Percentiles rank a stretch among this genome's conserved stretches.
phyloP scores from a whole-genome alignment of 129 eudicot species.

The Erigeron canadensis region DNA sequence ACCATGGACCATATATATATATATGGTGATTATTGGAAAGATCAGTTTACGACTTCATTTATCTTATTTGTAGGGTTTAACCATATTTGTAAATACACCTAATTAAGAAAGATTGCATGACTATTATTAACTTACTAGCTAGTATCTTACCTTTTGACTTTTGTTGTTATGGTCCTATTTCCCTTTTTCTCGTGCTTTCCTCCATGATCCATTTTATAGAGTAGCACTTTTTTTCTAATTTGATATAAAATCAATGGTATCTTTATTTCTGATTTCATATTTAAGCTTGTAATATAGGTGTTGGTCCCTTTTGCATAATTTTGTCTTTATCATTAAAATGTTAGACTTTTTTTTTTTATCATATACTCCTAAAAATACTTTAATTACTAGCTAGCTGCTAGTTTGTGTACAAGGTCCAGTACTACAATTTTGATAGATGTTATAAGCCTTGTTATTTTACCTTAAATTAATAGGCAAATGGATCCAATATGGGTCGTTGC shows the following conservation, averaged over 20 bases:
- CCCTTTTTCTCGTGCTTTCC: conserved; percentile 5
- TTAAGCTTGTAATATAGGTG: background rate
- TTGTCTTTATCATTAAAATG: no score
- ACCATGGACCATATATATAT: background rate
- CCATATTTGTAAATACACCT: conserved; percentile 34
- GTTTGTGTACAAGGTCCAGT: background rate
- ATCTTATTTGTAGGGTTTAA: conserved; percentile 27
- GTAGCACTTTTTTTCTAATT: conserved; percentile 5
- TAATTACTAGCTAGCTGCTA: no score
- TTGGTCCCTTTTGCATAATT: background rate
- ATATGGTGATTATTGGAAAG: conserved; percentile 7
- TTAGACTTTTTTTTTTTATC: no score
- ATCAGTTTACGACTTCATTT: conserved; percentile 10
- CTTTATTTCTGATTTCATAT: background rate
- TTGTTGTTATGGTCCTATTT: conserved; percentile 21
- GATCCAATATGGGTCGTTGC: conserved; percentile 58
- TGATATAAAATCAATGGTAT: background rate
- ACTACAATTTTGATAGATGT: background rate
- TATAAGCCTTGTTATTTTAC: background rate
- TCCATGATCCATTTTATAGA: no score
- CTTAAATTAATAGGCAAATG: conserved; percentile 61
- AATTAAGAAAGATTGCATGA: conserved; percentile 29
- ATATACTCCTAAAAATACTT: no score
- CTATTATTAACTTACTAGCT: background rate
- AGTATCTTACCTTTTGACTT: conserved; percentile 6